Percentiles rank a stretch among this genome's conserved stretches.
Conservation (phyloP, 2,329 filamentous ascomycete species). For the Lithohypha guttulata region DNA sequence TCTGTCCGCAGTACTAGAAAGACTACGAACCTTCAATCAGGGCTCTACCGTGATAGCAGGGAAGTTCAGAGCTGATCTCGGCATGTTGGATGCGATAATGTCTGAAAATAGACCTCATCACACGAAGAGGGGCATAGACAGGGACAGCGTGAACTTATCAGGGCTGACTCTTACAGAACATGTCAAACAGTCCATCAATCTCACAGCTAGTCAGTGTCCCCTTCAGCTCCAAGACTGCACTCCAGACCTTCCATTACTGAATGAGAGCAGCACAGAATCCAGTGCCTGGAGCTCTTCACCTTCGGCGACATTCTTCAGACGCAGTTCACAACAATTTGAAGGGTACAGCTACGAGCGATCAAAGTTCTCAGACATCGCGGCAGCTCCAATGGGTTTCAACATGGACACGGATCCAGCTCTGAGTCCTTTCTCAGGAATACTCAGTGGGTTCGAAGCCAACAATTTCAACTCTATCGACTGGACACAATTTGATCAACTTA, state of each 20-base stretch:
- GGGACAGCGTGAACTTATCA: neutral
- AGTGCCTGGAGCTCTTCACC: no score
- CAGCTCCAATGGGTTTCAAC: neutral
- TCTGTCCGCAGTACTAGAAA: neutral
- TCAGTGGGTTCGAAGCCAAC: neutral
- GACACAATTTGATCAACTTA: slow-evolving; percentile 8
- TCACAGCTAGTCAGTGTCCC: neutral
- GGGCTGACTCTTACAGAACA: neutral
- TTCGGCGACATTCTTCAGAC: no score
- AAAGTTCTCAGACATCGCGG: neutral
- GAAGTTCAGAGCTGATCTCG: neutral
- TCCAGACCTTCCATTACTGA: no score
- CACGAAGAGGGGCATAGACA: neutral
- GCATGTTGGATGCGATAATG: neutral
- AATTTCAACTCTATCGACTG: slow-evolving; percentile 1
- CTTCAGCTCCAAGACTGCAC: neutral
- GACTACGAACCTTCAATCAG: neutral
- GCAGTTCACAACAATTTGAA: no score
- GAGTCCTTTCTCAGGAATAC: neutral
- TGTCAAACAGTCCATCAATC: neutral
- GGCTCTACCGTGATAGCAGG: neutral
- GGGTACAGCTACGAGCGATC: no score
- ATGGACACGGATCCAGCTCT: neutral
- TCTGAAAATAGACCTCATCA: neutral
- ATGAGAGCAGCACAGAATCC: no score